These are phyloP conservation scores for Russula vinacea DNA, from an alignment of 768 basidiomycete genomes.

Conservation along the genomic window DNA sequence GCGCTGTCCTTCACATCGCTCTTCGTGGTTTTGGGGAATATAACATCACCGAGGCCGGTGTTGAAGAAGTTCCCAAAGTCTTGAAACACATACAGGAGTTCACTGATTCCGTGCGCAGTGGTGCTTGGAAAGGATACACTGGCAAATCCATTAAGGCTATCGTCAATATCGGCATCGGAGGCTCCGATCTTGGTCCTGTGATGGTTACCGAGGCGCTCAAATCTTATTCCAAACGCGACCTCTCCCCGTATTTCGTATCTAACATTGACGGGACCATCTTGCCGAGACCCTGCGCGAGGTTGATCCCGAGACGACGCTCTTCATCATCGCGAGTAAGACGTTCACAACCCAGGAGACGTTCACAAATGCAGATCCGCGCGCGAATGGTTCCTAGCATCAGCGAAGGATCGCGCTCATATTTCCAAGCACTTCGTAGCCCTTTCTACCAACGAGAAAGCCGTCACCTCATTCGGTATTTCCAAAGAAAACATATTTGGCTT, in stretches of 20 bases:
- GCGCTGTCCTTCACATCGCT: conserved; percentile 93
- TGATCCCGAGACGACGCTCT: conserved; percentile 89
- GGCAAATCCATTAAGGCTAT: conserved; percentile 92
- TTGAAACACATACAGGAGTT: conserved; percentile 91
- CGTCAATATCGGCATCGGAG: conserved; percentile 99
- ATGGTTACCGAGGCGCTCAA: conserved; percentile 99
- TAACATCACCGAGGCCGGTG: conserved; percentile 76
- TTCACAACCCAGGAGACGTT: conserved; percentile 99
- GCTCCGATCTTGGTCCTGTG: conserved; percentile 95
- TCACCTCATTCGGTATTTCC: conserved; percentile 89
- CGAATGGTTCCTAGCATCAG: conserved; percentile 86
- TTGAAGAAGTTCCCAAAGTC: conserved; percentile 76
- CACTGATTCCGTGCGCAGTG: conserved; percentile 76
- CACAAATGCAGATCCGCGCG: conserved; percentile 95
- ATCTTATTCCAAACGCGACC: conserved; percentile 83
- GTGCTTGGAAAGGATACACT: conserved; percentile 95
- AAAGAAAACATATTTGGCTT: conserved; percentile 97
- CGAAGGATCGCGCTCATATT: conserved; percentile 86
- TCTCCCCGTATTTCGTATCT: conserved; percentile 85
- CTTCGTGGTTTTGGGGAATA: conserved; percentile 78
- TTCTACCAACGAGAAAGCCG: conserved; percentile 92
- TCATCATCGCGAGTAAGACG: conserved; percentile 98
- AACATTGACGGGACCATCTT: conserved; percentile 99
- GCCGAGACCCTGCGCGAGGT: conserved; percentile 80
- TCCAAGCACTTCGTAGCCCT: conserved; percentile 99